Conservation (phyloP, 2,329 filamentous ascomycete genomes). For the Stachybotrys chartarum region DNA sequence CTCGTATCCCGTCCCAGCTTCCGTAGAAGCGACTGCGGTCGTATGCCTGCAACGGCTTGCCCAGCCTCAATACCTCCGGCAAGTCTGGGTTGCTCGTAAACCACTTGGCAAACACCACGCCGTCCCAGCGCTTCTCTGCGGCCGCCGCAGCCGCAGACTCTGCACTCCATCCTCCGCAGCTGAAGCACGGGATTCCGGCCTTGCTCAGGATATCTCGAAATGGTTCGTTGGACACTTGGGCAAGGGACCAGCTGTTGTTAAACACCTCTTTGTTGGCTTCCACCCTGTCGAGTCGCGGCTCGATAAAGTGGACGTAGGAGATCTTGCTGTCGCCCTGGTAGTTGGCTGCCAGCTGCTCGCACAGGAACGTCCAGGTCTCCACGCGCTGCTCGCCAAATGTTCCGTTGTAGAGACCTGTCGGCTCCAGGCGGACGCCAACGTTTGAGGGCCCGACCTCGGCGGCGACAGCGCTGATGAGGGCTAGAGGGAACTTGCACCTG, state of each 20-base stretch:
- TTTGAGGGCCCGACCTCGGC: slow-evolving; percentile 36
- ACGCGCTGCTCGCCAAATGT: slow-evolving; percentile 40
- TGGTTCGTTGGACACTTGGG: slow-evolving; percentile 33
- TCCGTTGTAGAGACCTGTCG: slow-evolving; percentile 46
- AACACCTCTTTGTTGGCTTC: slow-evolving; percentile 40
- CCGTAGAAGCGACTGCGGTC: slow-evolving; percentile 38
- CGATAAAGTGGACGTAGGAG: slow-evolving; percentile 49
- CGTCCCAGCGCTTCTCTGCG: slow-evolving; percentile 34
- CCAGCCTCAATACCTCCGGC: slow-evolving; percentile 32
- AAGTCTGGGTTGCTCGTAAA: slow-evolving; percentile 44
- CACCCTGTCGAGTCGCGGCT: slow-evolving; percentile 48
- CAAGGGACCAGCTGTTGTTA: slow-evolving; percentile 38
- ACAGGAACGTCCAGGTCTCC: slow-evolving; percentile 45
- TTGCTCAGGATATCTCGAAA: slow-evolving; percentile 44
- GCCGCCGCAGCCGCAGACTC: slow-evolving; percentile 13
- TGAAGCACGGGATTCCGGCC: slow-evolving; percentile 41
- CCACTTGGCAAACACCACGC: slow-evolving; percentile 36
- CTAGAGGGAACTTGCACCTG: slow-evolving; percentile 43
- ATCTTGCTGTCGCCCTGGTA: slow-evolving; percentile 26
- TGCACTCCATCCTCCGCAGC: slow-evolving; percentile 42
- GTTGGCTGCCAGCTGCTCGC: slow-evolving; percentile 26
- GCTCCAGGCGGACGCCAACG: slow-evolving; percentile 36
- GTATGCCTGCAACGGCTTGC: slow-evolving; percentile 30
- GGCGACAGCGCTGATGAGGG: slow-evolving; percentile 40
- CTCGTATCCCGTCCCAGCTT: not conserved